Evolutionary conservation across 2,329 filamentous ascomycete genomes (phyloP), one percentile per base, ranked within the genome.

Genomic region (Acrodontium crateriforme): DNA sequence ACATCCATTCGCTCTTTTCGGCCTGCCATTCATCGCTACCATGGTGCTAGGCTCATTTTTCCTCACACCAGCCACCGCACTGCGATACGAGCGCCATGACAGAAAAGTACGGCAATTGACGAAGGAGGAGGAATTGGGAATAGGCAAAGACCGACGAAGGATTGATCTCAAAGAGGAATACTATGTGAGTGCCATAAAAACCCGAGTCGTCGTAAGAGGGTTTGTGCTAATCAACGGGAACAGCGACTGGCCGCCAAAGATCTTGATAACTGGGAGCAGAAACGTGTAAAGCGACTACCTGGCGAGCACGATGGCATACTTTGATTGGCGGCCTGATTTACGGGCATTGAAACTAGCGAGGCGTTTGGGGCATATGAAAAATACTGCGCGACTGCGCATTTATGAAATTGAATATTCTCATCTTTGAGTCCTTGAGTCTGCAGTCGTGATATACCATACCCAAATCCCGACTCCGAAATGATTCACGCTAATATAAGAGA

Each of bases 211-310:
- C n/a, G 9, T 23, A 9, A 16, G 10, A 11, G 12, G 9, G 17
- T 16, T 12, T 12, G 20, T 25, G 33, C 36, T 40, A 27, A 43
- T 22, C 14, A 27, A 9, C 8, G 25, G 21, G 19, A 32, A 22
- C 54, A 89, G 80, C 72, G 74, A 58, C 63, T 81, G 20, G 79
- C 82, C 42, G 80, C 81, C 17, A 92, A 91, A 55, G 89, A 95
- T 50, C 60, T 95, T 36, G 87, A 98, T 47, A 71, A 83, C 49
- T 98, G 89, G 89, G 87, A 95, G 54, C 89, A 95, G 59, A 91
- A 89, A 58, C 74, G 91, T 29, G 84, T 95, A 8, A 74, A 93
- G 60, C 67, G 89, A 50, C 67, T 94, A 35, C 75, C 81, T 12
- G 89, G 89, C 41, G 91, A 98, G 56, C 78, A 72, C 35, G 87